Evolutionary conservation across 495 filamentous ascomycete genomes (phyloP).

Genomic region (Hypoxylon intermedium): DNA sequence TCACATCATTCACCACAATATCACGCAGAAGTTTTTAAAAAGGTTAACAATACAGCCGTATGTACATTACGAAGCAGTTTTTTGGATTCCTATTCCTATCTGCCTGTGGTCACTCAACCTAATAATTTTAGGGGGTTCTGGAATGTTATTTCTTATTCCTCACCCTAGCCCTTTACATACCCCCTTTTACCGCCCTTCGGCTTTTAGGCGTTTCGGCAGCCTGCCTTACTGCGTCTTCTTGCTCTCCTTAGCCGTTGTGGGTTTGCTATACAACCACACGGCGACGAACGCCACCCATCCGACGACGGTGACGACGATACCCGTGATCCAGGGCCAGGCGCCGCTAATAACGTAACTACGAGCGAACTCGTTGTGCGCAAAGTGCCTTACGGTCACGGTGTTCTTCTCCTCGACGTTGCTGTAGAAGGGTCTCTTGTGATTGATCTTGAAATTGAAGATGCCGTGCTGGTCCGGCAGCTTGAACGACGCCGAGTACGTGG

Average conservation of each 20-base stretch:
- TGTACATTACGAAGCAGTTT: constrained; percentile 1
- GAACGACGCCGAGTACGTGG: constrained; percentile 78
- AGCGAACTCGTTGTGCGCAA: constrained; percentile 95
- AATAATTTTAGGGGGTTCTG: not conserved
- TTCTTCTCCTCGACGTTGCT: constrained; percentile 92
- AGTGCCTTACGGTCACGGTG: constrained; percentile 91
- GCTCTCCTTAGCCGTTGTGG: constrained; percentile 55
- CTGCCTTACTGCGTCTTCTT: constrained; percentile 75
- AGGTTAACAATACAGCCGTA: not conserved
- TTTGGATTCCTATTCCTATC: constrained; percentile 15
- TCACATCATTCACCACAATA: too few relatives aligned
- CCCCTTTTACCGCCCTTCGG: too few relatives aligned
- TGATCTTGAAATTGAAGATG: constrained; percentile 95
- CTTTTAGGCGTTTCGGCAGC: too few relatives aligned
- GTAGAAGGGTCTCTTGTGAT: constrained; percentile 94
- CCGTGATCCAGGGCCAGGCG: constrained; percentile 95
- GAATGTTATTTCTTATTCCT: not conserved
- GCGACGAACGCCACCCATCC: constrained; percentile 87
- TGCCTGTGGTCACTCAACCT: too few relatives aligned
- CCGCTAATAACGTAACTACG: constrained; percentile 87
- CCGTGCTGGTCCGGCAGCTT: constrained; percentile 93
- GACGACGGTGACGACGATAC: constrained; percentile 79
- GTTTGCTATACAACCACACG: constrained; percentile 88
- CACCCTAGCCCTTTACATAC: not conserved
- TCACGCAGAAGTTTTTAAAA: too few relatives aligned